Evolutionary conservation across 1,284 basidiomycete species (phyloP).

Genomic region (Ceratobasidium sp.): DNA sequence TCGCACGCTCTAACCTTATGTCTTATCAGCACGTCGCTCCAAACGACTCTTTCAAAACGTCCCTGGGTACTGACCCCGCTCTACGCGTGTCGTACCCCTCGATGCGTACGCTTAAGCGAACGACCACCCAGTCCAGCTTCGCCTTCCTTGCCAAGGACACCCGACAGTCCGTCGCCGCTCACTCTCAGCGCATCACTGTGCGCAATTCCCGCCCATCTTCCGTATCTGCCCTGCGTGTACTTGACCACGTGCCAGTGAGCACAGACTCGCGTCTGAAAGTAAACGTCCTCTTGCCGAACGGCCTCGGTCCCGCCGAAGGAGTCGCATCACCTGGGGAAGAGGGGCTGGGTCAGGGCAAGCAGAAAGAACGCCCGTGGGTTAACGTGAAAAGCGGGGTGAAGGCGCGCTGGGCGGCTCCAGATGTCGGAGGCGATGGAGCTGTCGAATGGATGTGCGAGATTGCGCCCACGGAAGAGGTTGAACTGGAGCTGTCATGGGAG

Average conservation of each 20-base stretch:
- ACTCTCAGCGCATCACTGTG: slow-evolving; percentile 46
- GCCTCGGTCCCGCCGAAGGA: slow-evolving; percentile 21
- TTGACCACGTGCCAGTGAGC: slow-evolving; percentile 48
- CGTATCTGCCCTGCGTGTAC: slow-evolving; percentile 44
- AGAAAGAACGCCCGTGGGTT: slow-evolving; percentile 14
- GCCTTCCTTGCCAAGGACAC: slow-evolving; percentile 32
- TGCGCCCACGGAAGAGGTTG: slow-evolving; percentile 42
- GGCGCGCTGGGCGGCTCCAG: slow-evolving; percentile 34
- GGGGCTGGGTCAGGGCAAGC: slow-evolving; percentile 24
- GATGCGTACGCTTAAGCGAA: slow-evolving; percentile 40
- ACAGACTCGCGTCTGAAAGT: slow-evolving; percentile 48
- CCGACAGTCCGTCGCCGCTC: slow-evolving; percentile 40
- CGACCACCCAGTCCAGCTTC: slow-evolving; percentile 13
- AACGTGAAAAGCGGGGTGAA: slow-evolving; percentile 36
- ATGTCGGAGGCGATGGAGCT: slow-evolving; percentile 46
- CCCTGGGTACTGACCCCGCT: slow-evolving; percentile 48
- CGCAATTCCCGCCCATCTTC: slow-evolving; percentile 46
- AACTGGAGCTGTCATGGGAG: slow-evolving; percentile 48
- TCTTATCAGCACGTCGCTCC: slow-evolving; percentile 45
- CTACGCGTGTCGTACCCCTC: slow-evolving; percentile 48
- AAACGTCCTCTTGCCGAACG: slow-evolving; percentile 44
- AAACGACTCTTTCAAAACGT: slow-evolving; percentile 48
- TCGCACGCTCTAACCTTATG: slow-evolving; percentile 34
- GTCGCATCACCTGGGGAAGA: slow-evolving; percentile 16
- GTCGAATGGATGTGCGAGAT: slow-evolving; percentile 48